A percentile compares a stretch with the other conserved stretches of the same genome.
These are phyloP conservation scores for Hibiscus trionum DNA, from an alignment of 345 rosid genomes.

Conservation along the genomic window DNA sequence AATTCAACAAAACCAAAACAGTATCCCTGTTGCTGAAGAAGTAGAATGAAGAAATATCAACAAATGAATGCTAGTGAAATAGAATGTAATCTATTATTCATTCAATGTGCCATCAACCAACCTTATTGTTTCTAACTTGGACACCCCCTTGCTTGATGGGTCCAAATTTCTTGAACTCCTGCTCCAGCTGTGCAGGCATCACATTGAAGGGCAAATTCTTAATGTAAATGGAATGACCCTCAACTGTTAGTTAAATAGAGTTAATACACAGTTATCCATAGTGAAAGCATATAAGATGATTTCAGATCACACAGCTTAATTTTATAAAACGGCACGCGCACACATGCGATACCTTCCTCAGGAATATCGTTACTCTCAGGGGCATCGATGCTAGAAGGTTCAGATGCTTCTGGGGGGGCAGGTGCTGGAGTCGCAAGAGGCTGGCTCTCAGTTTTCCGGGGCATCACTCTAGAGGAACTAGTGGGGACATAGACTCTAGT, in stretches of 20 bases:
- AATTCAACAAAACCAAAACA: slow-evolving; percentile 79
- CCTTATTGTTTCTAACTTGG: slow-evolving; percentile 74
- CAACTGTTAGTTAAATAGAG: slow-evolving; percentile 28
- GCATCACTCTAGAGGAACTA: slow-evolving; percentile 25
- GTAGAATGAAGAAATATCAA: slow-evolving; percentile 5
- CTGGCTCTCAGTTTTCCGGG: slow-evolving; percentile 25
- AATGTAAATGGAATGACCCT: slow-evolving; percentile 61
- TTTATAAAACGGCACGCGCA: not conserved
- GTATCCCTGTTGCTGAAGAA: slow-evolving; percentile 53
- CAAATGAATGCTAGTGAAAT: not conserved
- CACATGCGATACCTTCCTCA: slow-evolving; percentile 41
- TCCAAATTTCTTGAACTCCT: slow-evolving; percentile 59
- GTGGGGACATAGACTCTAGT: slow-evolving; percentile 40
- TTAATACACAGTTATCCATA: not conserved
- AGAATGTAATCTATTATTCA: not conserved
- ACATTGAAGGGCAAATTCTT: slow-evolving; percentile 43
- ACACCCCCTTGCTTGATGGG: slow-evolving; percentile 56
- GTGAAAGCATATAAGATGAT: not conserved
- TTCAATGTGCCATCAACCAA: slow-evolving; percentile 20
- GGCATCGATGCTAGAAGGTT: slow-evolving; percentile 19
- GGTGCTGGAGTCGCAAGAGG: slow-evolving; percentile 20
- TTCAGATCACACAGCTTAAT: not conserved
- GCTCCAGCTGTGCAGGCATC: slow-evolving; percentile 48
- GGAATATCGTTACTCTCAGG: slow-evolving; percentile 39
- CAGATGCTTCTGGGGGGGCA: slow-evolving; percentile 29